Evolutionary conservation across 805 yeast genomes (phyloP).

Genomic region (Wickerhamomyces hampshirensis): DNA sequence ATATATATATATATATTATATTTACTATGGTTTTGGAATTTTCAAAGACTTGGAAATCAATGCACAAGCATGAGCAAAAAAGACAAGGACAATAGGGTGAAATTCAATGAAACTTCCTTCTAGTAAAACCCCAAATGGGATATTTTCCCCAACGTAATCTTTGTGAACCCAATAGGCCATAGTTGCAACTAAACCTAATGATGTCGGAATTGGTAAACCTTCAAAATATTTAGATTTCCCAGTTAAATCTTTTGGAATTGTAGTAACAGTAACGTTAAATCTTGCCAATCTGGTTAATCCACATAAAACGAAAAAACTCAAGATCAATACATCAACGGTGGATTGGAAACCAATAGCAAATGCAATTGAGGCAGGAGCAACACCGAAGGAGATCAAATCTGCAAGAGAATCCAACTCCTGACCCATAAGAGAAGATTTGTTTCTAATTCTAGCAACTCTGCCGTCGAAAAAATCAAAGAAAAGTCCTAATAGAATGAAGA

Average conservation of each 20-base stretch:
- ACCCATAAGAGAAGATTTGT: conserved; percentile 90
- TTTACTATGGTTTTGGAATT: conserved; percentile 79
- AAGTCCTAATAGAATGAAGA: conserved; percentile 83
- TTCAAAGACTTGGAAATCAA: conserved; percentile 88
- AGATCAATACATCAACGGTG: conserved; percentile 69
- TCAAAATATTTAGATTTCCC: conserved; percentile 93
- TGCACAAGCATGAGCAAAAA: conserved; percentile 78
- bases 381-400: conserved; percentile 91
- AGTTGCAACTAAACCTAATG: conserved; percentile 63
- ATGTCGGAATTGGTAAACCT: conserved; percentile 94
- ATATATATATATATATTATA: too few relatives aligned
- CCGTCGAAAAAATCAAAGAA: conserved; percentile 97
- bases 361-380: conserved; percentile 91
- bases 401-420: conserved; percentile 97
- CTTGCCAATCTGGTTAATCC: conserved; percentile 93
- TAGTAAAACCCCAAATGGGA: conserved; percentile 66
- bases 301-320: conserved; percentile 84
- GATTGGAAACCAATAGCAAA: conserved; percentile 87
- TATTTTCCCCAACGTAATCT: conserved; percentile 39
- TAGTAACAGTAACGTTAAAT: conserved; percentile 90
- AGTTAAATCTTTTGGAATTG: conserved; percentile 80
- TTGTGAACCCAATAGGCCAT: conserved; percentile 67
- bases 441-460: conserved; percentile 90
- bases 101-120: conserved; percentile 58
- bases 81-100: conserved; percentile 64